Evolutionary conservation across 2,329 filamentous ascomycete genomes (phyloP), one percentile per base, ranked within the genome.

Genomic region (Penicillium sp.): DNA sequence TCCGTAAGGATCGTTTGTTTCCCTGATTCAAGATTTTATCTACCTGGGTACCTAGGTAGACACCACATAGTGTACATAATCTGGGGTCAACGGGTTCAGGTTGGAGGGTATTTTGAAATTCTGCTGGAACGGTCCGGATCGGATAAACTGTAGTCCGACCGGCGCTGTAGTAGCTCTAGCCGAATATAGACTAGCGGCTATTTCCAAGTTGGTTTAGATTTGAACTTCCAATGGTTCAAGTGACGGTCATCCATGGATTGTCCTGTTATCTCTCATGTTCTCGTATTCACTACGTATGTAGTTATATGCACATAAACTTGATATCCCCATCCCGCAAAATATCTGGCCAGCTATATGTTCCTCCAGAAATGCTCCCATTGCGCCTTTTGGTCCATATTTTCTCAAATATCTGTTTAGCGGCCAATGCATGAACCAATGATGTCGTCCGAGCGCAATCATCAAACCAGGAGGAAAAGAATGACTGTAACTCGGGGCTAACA

Each of bases 301-400:
- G n/a, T 35, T 5, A 62, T 35, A 57, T 60, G 53, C 56, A 66
- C 51, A 55, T 58, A 14, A 65, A 49, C 37, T 47, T 58, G 24
- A 62, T 57, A 26, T 58, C 48, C 16, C 54, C 61, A n/a, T 51
- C 46, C 43, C 56, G 56, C 10, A 63, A 48, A 22, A 63, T 34
- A 26, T 62, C 59, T 14, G 59, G 61, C 57, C 62, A 63, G 26
- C 48, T 59, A 45, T 16, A 60, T 11, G 35, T 32, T 1, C 52
- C 49, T 13, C 46, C 56, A 44, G 39, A 39, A n/a, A 45, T 5
- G 11, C 47, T 54, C n/a, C 22, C 35, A 5, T 57, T 47, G 9
- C 43, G 26, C 14, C 57, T 59, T 48, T 56, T 60, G 2, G 20
- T 38, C 61, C 59, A 63, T 10, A 59, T 57, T 18, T 48, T 59